Conservation (phyloP, 2,329 filamentous ascomycete genomes). For the Exophiala spinifera region DNA sequence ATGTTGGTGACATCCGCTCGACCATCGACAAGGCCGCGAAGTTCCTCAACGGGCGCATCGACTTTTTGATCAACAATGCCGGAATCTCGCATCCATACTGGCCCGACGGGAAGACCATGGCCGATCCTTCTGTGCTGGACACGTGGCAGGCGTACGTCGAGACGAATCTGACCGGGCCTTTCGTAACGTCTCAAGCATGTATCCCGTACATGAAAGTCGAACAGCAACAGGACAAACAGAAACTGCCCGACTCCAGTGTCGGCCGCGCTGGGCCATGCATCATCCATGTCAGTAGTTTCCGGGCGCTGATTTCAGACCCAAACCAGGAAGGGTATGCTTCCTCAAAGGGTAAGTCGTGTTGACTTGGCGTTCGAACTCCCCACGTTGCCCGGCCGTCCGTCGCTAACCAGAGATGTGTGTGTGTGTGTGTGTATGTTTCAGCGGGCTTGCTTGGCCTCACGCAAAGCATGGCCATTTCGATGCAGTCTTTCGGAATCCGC, state of each 20-base stretch:
- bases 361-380: too few relatives aligned
- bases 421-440: too few relatives aligned
- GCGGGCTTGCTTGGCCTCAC: conserved; percentile 38
- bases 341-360: conserved; percentile 32
- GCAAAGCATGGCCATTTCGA: conserved; percentile 39
- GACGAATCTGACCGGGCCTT: conserved; percentile 48
- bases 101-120: conserved; percentile 48
- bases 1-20: conserved; percentile 37
- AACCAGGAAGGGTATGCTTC: conserved; percentile 51
- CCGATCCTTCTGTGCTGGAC: conserved; percentile 41
- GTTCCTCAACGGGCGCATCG: conserved; percentile 39
- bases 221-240: conserved; percentile 16
- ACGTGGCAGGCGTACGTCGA: conserved; percentile 49
- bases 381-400: too few relatives aligned
- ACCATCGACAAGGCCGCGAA: conserved; percentile 37
- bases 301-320: conserved; percentile 45
- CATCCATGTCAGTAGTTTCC: conserved; percentile 47
- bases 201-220: conserved; percentile 47
- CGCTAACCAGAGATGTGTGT: not conserved
- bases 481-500: conserved; percentile 35
- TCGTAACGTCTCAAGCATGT: conserved; percentile 47
- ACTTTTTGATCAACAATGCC: conserved; percentile 42
- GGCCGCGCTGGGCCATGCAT: conserved; percentile 43
- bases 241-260: conserved; percentile 22
- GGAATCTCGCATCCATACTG: conserved; percentile 39